Evolutionary conservation across 148 eudicot genomes (phyloP), one percentile per base, ranked within the genome.

Genomic region (Selenicereus undatus): DNA sequence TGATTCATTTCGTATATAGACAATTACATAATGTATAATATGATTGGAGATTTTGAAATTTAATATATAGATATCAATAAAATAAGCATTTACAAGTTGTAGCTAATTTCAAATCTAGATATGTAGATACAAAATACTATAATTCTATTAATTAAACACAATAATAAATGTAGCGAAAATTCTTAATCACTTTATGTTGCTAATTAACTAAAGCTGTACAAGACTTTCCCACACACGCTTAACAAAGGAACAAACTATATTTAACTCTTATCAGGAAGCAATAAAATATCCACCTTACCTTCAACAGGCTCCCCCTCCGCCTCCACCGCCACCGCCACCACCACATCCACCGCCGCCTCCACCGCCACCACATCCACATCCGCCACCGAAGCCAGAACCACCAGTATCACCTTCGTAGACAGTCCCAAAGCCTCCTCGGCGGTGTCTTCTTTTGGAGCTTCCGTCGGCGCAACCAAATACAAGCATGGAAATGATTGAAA

Each of bases 401-500:
- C 21, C 60, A 11, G 27, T 24, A 43, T 9, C 71, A 30, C 39
- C 72, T 48, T 71, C 56, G 26, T 17, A 17, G 35, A 10, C 39
- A 2, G 39, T 26, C 20, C 66, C 52, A 54, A 16, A 16, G 10
- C 77, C 73, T 26, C 54, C 54, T 1, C 77, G 8, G 0, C 52
- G 42, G 11, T 51, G 30, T 4, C 39, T 16, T n/a, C 26, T 74
- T 9, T 48, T 11, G 36, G 71, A 21, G 11, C 39, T 0, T 8
- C 78, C 82, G 74, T 81, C 78, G 32, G 65, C 82, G 18, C 82
- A 74, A 9, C 30, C 78, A 74, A 81, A 74, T 11, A 64, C n/a
- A 81, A 81, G 62, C 78, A 81, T 64, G 24, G 82, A 81, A 64
- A 74, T 81, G 20, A 81, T 48, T 45, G 82, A 62, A 64, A 74